Evolutionary conservation across 1,284 basidiomycete genomes (phyloP), one percentile per base, ranked within the genome.

Genomic region (Ceratobasidium sp.): DNA sequence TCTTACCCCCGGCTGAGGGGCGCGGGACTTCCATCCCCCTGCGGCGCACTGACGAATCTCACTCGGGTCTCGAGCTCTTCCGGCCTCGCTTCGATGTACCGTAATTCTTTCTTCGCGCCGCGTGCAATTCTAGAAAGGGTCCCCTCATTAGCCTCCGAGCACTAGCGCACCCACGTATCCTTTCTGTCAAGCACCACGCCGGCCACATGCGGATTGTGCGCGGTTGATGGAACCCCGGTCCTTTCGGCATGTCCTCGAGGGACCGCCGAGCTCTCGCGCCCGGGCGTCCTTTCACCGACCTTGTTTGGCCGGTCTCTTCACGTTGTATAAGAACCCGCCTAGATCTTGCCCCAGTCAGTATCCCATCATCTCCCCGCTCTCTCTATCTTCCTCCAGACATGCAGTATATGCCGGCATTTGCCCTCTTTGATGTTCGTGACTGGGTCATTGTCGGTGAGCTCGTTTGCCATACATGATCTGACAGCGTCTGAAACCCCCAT

Each of bases 401-500:
- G 62, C 8, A 53, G 3, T 53, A 21, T 18, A 41, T 41, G 14
- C 32, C 62, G 6, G 52, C 65, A 9, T 18, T 57, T n/a, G 53
- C 36, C 1, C 65, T 69, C 39, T 69, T 69, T 53, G 65, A 69
- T 41, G 41, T 69, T 16, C 50, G 52, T 23, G 28, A 57, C 41
- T 69, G 65, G 65, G 65, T 69, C 18, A 52, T 69, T 28, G 53
- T 69, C 39, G 65, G 65, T 69, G 45, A 57, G 65, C 41, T n/a
- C 30, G 28, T 12, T 52, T 16, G n/a, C 32, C 10, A 8, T 16
- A 21, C 9, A 2, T 16, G 18, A 2, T 8, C 14, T 14, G 39
- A 30, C 36, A 6, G 34, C 2, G 65, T 26, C 36, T 69, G 36
- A 69, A 69, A 69, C 23, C 3, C 32, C 8, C 39, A 18, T n/a